These are phyloP conservation scores for Neoboletus magnificus DNA, from an alignment of 768 basidiomycete genomes.

Conservation along the genomic window DNA sequence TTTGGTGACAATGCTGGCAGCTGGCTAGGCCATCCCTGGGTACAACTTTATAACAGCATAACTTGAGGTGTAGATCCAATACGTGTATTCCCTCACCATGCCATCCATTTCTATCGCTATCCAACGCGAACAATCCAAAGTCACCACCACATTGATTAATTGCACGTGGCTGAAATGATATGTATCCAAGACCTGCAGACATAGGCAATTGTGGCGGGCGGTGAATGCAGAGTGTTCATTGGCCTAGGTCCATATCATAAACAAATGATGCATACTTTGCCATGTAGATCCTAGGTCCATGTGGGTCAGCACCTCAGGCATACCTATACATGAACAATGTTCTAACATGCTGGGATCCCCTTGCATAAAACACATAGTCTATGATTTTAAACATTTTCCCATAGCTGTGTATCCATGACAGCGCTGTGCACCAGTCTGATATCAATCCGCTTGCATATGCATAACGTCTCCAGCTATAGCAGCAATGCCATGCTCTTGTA, in stretches of 20 bases:
- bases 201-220: neutral
- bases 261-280: slow-evolving; percentile 29
- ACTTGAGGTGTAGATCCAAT: slow-evolving; percentile 38
- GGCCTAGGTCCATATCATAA: neutral
- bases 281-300: slow-evolving; percentile 37
- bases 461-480: too few species aligned
- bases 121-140: slow-evolving; percentile 43
- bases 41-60: too few species aligned
- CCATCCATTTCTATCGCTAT: slow-evolving; percentile 47
- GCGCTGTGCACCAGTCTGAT: too few species aligned
- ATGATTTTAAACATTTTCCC: too few species aligned
- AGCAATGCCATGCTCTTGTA: too few species aligned
- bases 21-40: too few species aligned
- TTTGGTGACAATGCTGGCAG: too few species aligned
- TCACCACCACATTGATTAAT: slow-evolving; percentile 50
- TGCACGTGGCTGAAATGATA: slow-evolving; percentile 43
- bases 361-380: too few species aligned
- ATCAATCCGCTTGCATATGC: too few species aligned
- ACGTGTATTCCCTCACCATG: too few species aligned
- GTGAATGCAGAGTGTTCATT: neutral
- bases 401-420: too few species aligned
- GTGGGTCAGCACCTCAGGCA: neutral
- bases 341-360: too few species aligned
- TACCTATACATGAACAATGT: neutral
- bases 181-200: slow-evolving; percentile 34